Percentiles rank a stretch among this genome's conserved stretches.
phyloP scores from a whole-genome alignment of 352 stramenopile species.

The Phytophthora aleatoria region DNA sequence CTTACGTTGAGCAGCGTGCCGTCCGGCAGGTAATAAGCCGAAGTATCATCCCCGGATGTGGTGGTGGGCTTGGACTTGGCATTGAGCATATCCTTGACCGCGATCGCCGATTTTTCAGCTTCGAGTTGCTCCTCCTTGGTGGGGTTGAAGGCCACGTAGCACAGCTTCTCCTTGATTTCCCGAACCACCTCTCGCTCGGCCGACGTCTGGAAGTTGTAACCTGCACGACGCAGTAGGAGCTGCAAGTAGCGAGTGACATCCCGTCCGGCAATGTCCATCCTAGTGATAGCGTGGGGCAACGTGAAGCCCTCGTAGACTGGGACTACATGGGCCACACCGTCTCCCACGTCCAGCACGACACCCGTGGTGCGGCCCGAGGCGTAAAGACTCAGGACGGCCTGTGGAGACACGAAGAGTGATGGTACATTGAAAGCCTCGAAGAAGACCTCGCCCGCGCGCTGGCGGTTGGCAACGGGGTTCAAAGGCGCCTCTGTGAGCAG shows the following conservation, averaged over 20 bases:
- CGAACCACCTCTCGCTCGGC: constrained; percentile 88
- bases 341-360: constrained; percentile 89
- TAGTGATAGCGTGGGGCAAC: constrained; percentile 79
- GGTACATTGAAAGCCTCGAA: constrained; percentile 89
- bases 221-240: constrained; percentile 70
- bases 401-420: constrained; percentile 86
- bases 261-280: constrained; percentile 82
- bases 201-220: constrained; percentile 90
- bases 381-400: constrained; percentile 89
- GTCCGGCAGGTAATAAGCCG: constrained; percentile 82
- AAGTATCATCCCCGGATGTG: constrained; percentile 50
- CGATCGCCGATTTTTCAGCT: constrained; percentile 61
- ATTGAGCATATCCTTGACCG: constrained; percentile 56
- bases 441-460: constrained; percentile 83
- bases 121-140: constrained; percentile 85
- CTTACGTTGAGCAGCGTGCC: constrained; percentile 84
- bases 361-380: constrained; percentile 87
- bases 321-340: constrained; percentile 87
- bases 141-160: constrained; percentile 85
- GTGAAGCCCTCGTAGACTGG: constrained; percentile 88
- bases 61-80: constrained; percentile 47
- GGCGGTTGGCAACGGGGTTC: constrained; percentile 77
- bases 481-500: constrained; percentile 84
- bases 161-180: constrained; percentile 91
- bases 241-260: constrained; percentile 86